phyloP scores from a whole-genome alignment of 495 filamentous ascomycete species.

The Diplogelasinospora grovesii region DNA sequence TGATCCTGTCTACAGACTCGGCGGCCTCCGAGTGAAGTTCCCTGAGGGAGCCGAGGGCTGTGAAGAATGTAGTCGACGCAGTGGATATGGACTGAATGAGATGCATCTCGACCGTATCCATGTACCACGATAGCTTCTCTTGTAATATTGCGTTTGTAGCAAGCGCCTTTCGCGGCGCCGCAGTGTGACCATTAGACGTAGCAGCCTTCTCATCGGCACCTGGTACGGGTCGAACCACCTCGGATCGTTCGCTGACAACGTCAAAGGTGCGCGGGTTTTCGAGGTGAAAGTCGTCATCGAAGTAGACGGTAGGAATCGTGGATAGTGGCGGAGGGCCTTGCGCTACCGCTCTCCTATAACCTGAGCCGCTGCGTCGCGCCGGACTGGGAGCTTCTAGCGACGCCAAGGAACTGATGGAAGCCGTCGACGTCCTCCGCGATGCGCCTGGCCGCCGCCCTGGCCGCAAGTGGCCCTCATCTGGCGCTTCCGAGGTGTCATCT shows the following conservation, averaged over 20 bases:
- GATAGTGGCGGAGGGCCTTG: constrained; percentile 77
- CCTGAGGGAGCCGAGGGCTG: constrained; percentile 80
- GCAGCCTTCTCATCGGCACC: constrained; percentile 48
- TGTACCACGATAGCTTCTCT: constrained; percentile 99
- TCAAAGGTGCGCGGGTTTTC: constrained; percentile 97
- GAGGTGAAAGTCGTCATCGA: constrained; percentile 89
- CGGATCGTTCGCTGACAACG: constrained; percentile 90
- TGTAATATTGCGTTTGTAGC: constrained; percentile 98
- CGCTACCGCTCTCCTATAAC: constrained; percentile 40
- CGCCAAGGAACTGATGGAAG: constrained; percentile 42
- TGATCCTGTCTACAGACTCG: constrained; percentile 83
- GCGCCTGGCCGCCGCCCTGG: constrained; percentile 35
- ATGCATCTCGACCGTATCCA: constrained; percentile 98
- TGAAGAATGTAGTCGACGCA: constrained; percentile 94
- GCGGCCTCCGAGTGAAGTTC: constrained; percentile 90
- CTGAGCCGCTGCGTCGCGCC: constrained; percentile 46
- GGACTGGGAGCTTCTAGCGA: constrained; percentile 43
- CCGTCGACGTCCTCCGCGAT: constrained; percentile 37
- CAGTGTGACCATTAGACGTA: constrained; percentile 56
- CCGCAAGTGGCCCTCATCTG: constrained; percentile 41
- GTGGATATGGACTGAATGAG: constrained; percentile 93
- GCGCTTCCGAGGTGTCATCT: constrained; percentile 44
- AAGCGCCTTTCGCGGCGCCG: constrained; percentile 72
- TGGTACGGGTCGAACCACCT: constrained; percentile 68
- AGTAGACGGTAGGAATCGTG: constrained; percentile 88